A percentile compares a stretch with the other conserved stretches of the same genome.
These are phyloP conservation scores for Porphyrellus cyaneotinctus DNA, from an alignment of 768 basidiomycete genomes.

Conservation along the genomic window DNA sequence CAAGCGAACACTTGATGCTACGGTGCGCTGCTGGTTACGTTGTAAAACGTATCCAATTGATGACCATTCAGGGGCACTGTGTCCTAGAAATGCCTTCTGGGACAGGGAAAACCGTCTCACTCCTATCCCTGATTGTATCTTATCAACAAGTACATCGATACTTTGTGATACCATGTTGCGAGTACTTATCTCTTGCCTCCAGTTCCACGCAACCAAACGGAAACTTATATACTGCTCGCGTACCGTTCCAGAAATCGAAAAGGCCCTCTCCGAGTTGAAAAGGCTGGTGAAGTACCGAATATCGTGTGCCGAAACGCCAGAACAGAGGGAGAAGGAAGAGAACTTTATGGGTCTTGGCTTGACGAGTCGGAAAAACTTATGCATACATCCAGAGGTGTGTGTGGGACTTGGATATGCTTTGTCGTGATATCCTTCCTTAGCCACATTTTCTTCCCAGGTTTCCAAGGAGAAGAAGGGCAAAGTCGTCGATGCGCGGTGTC, in stretches of 20 bases:
- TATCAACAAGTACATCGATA: conserved; percentile 77
- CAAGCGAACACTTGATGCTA: conserved; percentile 92
- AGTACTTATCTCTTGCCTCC: conserved; percentile 6
- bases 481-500: conserved; percentile 93
- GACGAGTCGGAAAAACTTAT: conserved; percentile 94
- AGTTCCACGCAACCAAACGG: conserved; percentile 90
- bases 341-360: conserved; percentile 86
- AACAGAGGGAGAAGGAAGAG: conserved; percentile 71
- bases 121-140: conserved; percentile 92
- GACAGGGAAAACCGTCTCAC: conserved; percentile 96
- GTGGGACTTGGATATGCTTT: background rate
- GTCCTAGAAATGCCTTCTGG: conserved; percentile 99
- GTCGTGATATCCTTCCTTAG: background rate
- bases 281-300: conserved; percentile 88
- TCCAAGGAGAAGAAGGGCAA: conserved; percentile 98
- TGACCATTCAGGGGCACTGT: conserved; percentile 77
- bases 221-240: conserved; percentile 99
- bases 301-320: conserved; percentile 64
- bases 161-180: background rate
- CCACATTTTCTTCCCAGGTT: conserved; percentile 48
- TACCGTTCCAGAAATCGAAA: conserved; percentile 99
- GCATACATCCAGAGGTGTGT: conserved; percentile 87
- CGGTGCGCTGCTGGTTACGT: conserved; percentile 45
- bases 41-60: background rate
- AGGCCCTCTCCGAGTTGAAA: conserved; percentile 93